A percentile compares a stretch with the other conserved stretches of the same genome.
These are phyloP conservation scores for Didymellaceae sp. DNA, from an alignment of 2,329 filamentous ascomycete species.

Conservation along the genomic window DNA sequence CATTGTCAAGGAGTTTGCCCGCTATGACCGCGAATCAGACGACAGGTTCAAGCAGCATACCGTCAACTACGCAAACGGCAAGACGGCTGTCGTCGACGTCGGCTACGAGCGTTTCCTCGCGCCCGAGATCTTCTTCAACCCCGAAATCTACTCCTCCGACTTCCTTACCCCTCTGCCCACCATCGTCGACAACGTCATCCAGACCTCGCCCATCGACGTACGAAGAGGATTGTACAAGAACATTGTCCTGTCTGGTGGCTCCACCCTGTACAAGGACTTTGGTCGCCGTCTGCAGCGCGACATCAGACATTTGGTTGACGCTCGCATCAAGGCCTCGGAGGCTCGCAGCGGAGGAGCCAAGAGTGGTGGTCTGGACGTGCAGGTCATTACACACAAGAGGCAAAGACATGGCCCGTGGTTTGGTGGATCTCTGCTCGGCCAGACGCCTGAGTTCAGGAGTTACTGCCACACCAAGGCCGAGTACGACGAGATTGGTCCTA, in stretches of 20 bases:
- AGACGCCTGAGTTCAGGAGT: constrained; percentile 97
- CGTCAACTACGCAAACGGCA: constrained; percentile 84
- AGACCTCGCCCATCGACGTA: constrained; percentile 97
- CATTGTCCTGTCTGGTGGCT: constrained; percentile 96
- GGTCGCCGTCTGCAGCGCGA: constrained; percentile 94
- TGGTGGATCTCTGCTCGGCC: constrained; percentile 91
- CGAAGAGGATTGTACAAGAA: constrained; percentile 98
- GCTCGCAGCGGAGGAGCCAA: constrained; percentile 88
- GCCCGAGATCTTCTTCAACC: constrained; percentile 99
- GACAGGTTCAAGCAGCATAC: constrained; percentile 88
- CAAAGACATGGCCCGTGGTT: constrained; percentile 99
- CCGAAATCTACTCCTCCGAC: constrained; percentile 98
- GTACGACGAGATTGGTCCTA: constrained; percentile 94
- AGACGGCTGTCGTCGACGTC: constrained; percentile 84
- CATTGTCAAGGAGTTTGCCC: constrained; percentile 97
- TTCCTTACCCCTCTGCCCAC: constrained; percentile 94
- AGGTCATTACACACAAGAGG: constrained; percentile 96
- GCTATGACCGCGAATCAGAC: constrained; percentile 88
- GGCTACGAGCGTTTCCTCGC: constrained; percentile 98
- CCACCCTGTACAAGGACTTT: constrained; percentile 98
- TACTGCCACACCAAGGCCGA: constrained; percentile 83
- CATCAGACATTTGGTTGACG: constrained; percentile 94
- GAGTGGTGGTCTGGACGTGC: constrained; percentile 93
- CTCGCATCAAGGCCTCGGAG: constrained; percentile 90
- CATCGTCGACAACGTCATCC: constrained; percentile 95